Conservation (phyloP, 495 filamentous ascomycete genomes). For the Penicillium alfredii region DNA sequence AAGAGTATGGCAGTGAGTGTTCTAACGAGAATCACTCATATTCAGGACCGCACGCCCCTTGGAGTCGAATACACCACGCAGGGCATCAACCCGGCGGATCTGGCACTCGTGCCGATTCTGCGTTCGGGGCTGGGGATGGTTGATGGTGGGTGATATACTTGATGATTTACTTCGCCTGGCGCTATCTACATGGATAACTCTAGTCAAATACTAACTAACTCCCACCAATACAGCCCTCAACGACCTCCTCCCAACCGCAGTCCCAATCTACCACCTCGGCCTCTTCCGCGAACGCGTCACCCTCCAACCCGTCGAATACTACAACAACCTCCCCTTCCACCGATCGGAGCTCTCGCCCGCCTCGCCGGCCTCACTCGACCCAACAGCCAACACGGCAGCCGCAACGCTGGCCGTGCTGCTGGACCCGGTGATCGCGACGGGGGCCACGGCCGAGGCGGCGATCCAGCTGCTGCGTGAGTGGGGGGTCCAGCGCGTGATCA, state of each 20-base stretch:
- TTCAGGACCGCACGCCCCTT: constrained; percentile 72
- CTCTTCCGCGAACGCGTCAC: constrained; percentile 83
- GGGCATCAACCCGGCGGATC: constrained; percentile 51
- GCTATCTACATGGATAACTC: too few relatives aligned
- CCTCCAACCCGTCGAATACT: constrained; percentile 91
- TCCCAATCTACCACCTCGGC: constrained; percentile 87
- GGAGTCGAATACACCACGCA: constrained; percentile 61
- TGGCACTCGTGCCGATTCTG: constrained; percentile 87
- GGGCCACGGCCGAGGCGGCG: constrained; percentile 80
- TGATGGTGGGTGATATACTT: constrained; percentile 47
- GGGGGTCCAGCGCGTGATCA: constrained; percentile 75
- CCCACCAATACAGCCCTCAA: constrained; percentile 55
- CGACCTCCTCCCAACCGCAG: constrained; percentile 71
- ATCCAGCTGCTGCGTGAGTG: constrained; percentile 86
- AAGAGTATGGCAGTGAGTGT: too few relatives aligned
- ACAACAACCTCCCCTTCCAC: constrained; percentile 90
- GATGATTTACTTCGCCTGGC: not conserved
- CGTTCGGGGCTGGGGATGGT: constrained; percentile 87
- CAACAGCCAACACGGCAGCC: constrained; percentile 32
- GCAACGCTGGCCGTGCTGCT: constrained; percentile 71
- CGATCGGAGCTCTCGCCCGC: constrained; percentile 25
- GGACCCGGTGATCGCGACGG: constrained; percentile 91
- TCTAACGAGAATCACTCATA: too few relatives aligned
- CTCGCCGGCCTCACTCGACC: constrained; percentile 29
- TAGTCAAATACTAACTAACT: constrained; percentile 8